A percentile compares a stretch with the other conserved stretches of the same genome.
phyloP scores from a whole-genome alignment of 495 filamentous ascomycete species.

The Cercophora sp. region DNA sequence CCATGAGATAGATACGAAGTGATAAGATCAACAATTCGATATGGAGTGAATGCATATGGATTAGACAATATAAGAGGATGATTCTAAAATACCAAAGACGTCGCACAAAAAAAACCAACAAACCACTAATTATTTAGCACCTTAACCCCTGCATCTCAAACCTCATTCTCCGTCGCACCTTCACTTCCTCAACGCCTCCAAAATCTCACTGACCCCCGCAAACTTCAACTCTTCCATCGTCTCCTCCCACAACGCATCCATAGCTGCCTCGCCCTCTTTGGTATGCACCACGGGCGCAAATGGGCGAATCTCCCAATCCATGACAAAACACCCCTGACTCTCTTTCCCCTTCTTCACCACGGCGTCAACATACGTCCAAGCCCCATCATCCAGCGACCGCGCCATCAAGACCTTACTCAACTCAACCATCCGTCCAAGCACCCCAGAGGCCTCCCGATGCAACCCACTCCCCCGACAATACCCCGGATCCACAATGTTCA shows the following conservation, averaged over 20 bases:
- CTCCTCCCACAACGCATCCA: conserved; percentile 14
- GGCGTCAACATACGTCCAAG: conserved; percentile 37
- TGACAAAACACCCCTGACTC: conserved; percentile 31
- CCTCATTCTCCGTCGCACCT: neutral
- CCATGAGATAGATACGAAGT: too few relatives aligned
- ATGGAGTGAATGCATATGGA: too few relatives aligned
- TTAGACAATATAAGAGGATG: too few relatives aligned
- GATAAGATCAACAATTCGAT: too few relatives aligned
- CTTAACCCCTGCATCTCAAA: neutral
- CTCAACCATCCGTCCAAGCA: neutral
- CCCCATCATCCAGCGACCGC: conserved; percentile 27
- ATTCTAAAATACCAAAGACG: too few relatives aligned
- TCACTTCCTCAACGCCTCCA: conserved; percentile 8
- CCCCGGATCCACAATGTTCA: conserved; percentile 39
- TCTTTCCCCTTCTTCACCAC: conserved; percentile 35
- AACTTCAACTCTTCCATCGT: conserved; percentile 12
- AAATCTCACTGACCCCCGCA: conserved; percentile 7
- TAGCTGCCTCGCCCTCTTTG: neutral
- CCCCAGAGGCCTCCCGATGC: neutral
- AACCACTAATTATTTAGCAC: neutral
- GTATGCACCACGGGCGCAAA: neutral
- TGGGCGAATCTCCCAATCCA: conserved; percentile 6
- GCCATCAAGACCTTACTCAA: conserved; percentile 12
- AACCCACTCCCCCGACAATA: conserved; percentile 13
- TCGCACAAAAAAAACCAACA: neutral